Evolutionary conservation across 345 rosid genomes (phyloP).

Genomic region (Zanthoxylum bungeanum): DNA sequence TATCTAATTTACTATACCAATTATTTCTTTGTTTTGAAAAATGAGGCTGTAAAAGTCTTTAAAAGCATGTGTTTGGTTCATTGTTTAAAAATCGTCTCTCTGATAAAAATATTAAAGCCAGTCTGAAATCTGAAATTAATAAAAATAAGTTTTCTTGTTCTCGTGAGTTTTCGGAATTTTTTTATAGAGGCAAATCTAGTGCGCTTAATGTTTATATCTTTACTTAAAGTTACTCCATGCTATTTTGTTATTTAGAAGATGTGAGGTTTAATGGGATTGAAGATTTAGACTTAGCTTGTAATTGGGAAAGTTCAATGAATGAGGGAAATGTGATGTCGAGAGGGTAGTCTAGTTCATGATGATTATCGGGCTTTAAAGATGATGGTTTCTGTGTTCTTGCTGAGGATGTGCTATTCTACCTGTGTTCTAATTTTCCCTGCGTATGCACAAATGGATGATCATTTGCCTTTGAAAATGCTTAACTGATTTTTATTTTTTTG

Average conservation of each 20-base stretch:
- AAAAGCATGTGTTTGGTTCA: background rate
- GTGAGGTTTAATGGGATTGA: background rate
- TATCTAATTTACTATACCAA: too few species aligned
- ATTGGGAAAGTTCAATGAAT: background rate
- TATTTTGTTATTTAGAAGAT: background rate
- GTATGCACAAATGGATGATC: background rate
- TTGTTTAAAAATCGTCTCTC: background rate
- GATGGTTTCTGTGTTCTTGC: background rate
- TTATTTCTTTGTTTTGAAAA: background rate
- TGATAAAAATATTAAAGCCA: too few species aligned
- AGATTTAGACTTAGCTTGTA: too few species aligned
- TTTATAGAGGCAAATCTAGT: background rate
- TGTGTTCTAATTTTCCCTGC: background rate
- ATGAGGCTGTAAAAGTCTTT: background rate
- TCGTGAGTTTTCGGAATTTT: background rate
- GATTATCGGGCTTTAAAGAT: background rate
- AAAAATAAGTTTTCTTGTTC: background rate
- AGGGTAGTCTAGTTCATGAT: background rate
- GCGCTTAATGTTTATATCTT: background rate
- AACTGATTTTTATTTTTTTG: background rate
- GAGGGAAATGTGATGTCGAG: background rate
- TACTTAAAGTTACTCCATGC: background rate
- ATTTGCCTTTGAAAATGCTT: too few species aligned
- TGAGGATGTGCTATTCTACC: background rate
- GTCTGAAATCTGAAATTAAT: background rate